Base-by-base conservation (phyloP, 2,329 filamentous ascomycete genomes). In the Metarhizium humberi region DNA sequence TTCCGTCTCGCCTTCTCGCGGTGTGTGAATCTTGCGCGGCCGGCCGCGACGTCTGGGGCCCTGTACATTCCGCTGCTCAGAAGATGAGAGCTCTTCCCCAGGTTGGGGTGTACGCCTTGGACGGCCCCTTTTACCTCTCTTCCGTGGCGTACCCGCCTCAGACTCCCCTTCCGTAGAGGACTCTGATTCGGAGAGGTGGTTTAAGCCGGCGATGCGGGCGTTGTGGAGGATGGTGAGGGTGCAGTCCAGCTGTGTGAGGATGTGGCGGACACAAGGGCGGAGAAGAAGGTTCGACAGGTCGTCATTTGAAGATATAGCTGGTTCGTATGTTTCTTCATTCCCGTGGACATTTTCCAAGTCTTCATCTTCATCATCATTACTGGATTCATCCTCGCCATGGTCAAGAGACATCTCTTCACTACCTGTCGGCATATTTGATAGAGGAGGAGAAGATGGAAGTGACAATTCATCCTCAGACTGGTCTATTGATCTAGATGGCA, bases 161-260 rank as follows among this genome's bases (percentile, higher is more conserved):
- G 66, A 69, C 29, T 71, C 63, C 6, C 71, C 69, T 42, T 71
- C 69, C 6, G 71, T 72, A 30, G 67, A 69, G 51, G 73, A 71
- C 16, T 54, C 55, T 59, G 74, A 71, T 60, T 72, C 68, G 46
- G 71, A 71, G 55, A 70, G 60, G 53, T 71, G 61, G 58, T 61
- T 73, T 55, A 72, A 71, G 25, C 67, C 62, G 3, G 82, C 78
- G 47, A 80, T 72, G 42, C 86, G 80, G 1, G 81, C 77, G 56
- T 85, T 81, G 65, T 92, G 89, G 14, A 97, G 75, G 3, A 85
- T 81, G 34, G 77, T 74, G 6, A 96, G 78, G 0, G 92, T 77
- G 5, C 75, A 69, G 62, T 96, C 90, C 1, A 96, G 66, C 40
- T 83, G 81, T 1, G 76, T 71, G 8, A 96, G 75, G 16, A 92